Evolutionary conservation across 208 protist genomes (phyloP), one percentile per base, ranked within the genome.

Genomic region (Acanthamoeba rhysodes): DNA sequence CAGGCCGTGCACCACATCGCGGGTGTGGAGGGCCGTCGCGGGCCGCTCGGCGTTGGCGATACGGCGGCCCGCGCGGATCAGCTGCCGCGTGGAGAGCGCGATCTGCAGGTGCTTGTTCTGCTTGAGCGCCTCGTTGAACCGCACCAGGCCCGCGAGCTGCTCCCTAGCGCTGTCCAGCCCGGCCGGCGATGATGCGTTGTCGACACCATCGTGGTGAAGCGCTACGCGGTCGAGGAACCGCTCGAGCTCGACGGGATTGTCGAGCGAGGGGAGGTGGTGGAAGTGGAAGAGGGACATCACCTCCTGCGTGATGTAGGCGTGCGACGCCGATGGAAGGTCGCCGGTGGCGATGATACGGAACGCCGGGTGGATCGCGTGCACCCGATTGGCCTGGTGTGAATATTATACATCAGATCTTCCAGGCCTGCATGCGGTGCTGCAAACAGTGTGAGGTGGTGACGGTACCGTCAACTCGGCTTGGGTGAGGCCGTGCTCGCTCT

Each of bases 281-380:
- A 98, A 97, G 84, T 98, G 97, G 96, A 99, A 99, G 34, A 99
- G 78, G 41, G 97, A 96, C 4, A 98, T 98, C 20, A 98, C 96
- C 57, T 99, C 98, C 14, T 96, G 95, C 12, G 96, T 97, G 84
- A 99, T 94, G 93, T 97, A 99, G n/a, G 64, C 27, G 41, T 94
- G 90, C 34, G 80, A 74, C 50, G 70, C 12, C 12, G 34, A 59
- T 10, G 94, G 94, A 4, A 74, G 80, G 64, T 78, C 72, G 70
- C 91, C 98, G 0, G 98, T 98, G 20, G 98, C 98, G 34, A 99
- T 95, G 6, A 99, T 97, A 85, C 99, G 98, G 90, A 99, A 99
- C 41, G 98, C 96, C 18, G 98, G 98, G 95, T 99, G 99, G 22
- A 99, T 97, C 2, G 97, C 96, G 57, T 97, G 97, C 37, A 99